Conservation (phyloP, 2,329 filamentous ascomycete species). For the Cladophialophora bantiana region DNA sequence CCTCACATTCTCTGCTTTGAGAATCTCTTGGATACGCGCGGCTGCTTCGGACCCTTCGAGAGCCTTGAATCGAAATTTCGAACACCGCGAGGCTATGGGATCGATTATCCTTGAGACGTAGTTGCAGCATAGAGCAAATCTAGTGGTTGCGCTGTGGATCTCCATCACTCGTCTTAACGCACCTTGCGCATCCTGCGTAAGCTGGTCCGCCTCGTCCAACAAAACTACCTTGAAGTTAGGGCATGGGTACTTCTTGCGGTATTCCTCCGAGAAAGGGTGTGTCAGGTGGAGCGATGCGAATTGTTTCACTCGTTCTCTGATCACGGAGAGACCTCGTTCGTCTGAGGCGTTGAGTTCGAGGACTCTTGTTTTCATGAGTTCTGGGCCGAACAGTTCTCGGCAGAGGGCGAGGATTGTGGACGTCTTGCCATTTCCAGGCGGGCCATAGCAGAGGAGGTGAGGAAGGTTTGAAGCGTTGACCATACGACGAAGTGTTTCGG, state of each 20-base stretch:
- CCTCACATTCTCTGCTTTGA: constrained; percentile 74
- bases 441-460: constrained; percentile 99
- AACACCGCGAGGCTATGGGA: constrained; percentile 88
- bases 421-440: constrained; percentile 96
- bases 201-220: constrained; percentile 92
- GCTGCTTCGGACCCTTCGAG: constrained; percentile 86
- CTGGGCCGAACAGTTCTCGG: constrained; percentile 95
- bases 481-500: constrained; percentile 88
- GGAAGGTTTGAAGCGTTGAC: constrained; percentile 95
- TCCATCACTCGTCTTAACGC: constrained; percentile 97
- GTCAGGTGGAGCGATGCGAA: constrained; percentile 70
- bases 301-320: constrained; percentile 97
- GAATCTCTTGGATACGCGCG: constrained; percentile 81
- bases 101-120: constrained; percentile 99
- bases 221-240: constrained; percentile 99
- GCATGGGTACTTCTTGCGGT: constrained; percentile 75
- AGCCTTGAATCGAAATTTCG: constrained; percentile 97
- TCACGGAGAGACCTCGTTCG: constrained; percentile 95
- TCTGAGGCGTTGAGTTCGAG: constrained; percentile 99
- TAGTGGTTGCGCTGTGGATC: constrained; percentile 93
- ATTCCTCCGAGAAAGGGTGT: constrained; percentile 47
- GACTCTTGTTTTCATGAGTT: constrained; percentile 91
- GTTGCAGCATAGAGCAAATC: constrained; percentile 98
- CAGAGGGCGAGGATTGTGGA: constrained; percentile 96
- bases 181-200: constrained; percentile 95